Evolutionary conservation across 768 basidiomycete genomes (phyloP), one percentile per base, ranked within the genome.

Genomic region (Butyriboletus loyo): DNA sequence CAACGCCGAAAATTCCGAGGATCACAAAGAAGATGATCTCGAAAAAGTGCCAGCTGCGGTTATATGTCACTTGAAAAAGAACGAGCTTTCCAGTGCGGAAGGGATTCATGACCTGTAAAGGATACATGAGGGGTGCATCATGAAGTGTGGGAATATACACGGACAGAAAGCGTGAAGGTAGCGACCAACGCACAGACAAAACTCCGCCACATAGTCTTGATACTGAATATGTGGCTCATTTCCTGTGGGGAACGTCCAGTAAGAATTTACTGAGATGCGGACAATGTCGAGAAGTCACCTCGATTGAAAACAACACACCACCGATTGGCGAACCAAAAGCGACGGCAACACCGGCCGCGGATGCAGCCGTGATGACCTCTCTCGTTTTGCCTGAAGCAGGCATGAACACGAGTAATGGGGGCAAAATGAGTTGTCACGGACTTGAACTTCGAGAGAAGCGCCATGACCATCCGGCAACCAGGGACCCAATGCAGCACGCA

Each of bases 271-370:
- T 31, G 3, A 17, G 19, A 43, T 35, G 27, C 5, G 7, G 19
- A 43, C 21, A 34, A 49, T 35, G 22, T 41, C n/a, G 24, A 55
- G 7, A 61, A 64, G 38, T 40, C 57, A 91, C 92, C 80, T 99
- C 97, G 57, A 99, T 94, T 15, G 96, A 96, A 66, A 99, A 99
- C 19, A 99, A 67, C 1, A 99, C 97, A 11, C 97, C 97, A 15
- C 95, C 97, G 36, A 99, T 98, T 1, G 97, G 97, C 2, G 95
- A 91, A 54, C 96, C 97, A 66, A 99, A 99, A 21, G 97, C 97
- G 24, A 98, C 97, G 1, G 96, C 97, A 0, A 99, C 97, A 7
- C 97, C 97, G 4, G 97, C 96, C 8, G 97, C 97, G 66, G 93
- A 97, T 1, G 94, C 89, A 7, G 97, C 96, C 1, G 92, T 94